Percentiles rank a stretch among this genome's conserved stretches.
Evolutionary conservation across 2,329 filamentous ascomycete species (phyloP).

Genomic region (Rutstroemia sp.): DNA sequence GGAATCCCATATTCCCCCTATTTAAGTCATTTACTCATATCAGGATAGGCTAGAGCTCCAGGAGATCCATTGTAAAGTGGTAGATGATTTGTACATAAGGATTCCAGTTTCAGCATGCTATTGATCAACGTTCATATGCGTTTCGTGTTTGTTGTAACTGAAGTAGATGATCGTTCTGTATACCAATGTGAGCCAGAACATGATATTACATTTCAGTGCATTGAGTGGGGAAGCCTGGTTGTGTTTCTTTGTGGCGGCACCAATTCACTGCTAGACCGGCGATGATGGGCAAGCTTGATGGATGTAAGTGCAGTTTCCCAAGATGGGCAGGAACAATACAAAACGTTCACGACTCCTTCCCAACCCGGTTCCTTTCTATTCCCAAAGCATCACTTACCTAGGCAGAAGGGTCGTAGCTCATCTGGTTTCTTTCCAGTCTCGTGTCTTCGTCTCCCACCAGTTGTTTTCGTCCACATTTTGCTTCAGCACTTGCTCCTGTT

Average conservation of each 20-base stretch:
- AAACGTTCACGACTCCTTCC: neutral
- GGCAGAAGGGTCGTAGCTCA: neutral
- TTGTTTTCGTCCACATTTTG: conserved; percentile 6
- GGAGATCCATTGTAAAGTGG: conserved; percentile 37
- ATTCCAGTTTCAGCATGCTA: conserved; percentile 6
- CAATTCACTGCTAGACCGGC: neutral
- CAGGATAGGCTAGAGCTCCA: conserved; percentile 42
- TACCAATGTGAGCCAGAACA: neutral
- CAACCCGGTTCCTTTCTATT: neutral
- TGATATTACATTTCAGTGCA: no score
- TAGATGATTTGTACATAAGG: conserved; percentile 30
- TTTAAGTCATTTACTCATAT: conserved; percentile 12
- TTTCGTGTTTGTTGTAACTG: neutral
- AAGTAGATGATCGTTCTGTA: neutral
- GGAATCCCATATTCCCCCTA: neutral
- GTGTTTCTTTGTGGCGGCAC: no score
- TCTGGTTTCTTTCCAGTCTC: neutral
- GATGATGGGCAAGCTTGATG: neutral
- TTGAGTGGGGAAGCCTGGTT: no score
- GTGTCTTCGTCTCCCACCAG: neutral
- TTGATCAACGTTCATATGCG: neutral
- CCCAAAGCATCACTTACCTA: neutral
- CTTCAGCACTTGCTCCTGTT: conserved; percentile 8
- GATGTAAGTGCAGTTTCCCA: neutral
- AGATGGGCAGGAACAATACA: neutral